phyloP scores from a whole-genome alignment of 2,329 filamentous ascomycete genomes.

The Calonectria montana region DNA sequence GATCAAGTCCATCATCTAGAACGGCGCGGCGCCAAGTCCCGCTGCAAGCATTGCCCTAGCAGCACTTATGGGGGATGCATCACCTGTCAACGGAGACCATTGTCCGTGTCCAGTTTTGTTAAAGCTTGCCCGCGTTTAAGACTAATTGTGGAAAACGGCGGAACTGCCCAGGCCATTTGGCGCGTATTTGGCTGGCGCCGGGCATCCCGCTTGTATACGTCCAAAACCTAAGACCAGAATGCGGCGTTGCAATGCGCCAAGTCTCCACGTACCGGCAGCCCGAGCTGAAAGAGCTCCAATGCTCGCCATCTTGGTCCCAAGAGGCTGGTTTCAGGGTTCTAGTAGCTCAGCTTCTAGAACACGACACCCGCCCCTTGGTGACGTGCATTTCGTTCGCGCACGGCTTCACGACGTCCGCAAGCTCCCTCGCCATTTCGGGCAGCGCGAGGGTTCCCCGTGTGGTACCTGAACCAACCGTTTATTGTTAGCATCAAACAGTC shows the following conservation, averaged over 20 bases:
- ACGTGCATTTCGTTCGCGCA: not conserved
- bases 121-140: not conserved
- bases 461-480: not conserved
- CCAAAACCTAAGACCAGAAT: not conserved
- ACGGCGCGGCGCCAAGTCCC: not conserved
- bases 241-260: not conserved
- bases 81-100: not conserved
- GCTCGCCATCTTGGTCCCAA: not conserved
- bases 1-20: not conserved
- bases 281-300: not conserved
- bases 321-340: not conserved
- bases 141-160: not conserved
- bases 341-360: not conserved
- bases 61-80: not conserved
- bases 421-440: not conserved
- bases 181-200: too few species aligned
- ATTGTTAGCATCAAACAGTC: not conserved
- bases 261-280: not conserved
- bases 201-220: not conserved
- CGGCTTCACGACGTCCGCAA: not conserved
- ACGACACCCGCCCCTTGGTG: not conserved
- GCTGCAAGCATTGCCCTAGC: not conserved
- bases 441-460: not conserved
- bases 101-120: not conserved
- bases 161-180: not conserved